Evolutionary conservation across 305 asterid species (phyloP).

Genomic region (Galium porrigens): DNA sequence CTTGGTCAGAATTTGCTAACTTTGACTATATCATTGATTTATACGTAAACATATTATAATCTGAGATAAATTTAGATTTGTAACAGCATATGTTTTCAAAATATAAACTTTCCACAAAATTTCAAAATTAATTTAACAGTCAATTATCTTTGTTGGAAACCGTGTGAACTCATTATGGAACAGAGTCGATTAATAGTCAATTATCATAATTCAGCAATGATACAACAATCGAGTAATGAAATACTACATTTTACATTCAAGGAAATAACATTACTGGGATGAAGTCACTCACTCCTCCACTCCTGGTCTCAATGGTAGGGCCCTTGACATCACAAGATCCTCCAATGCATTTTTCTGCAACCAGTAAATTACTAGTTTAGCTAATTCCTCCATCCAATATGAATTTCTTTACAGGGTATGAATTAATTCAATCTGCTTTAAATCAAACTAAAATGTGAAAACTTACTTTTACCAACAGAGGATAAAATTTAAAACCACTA

Average conservation of each 20-base stretch:
- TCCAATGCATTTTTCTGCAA: conserved; percentile 76
- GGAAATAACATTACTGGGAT: conserved; percentile 14
- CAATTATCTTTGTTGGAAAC: background rate
- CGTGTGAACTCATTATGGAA: background rate
- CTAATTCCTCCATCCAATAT: background rate
- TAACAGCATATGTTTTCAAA: background rate
- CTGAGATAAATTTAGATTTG: background rate
- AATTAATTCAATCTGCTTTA: background rate
- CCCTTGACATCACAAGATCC: conserved; percentile 56
- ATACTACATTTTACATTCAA: conserved; percentile 11
- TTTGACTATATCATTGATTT: background rate
- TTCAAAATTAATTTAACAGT: background rate
- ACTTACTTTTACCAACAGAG: background rate
- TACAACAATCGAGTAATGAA: conserved; percentile 8
- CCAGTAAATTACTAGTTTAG: conserved; percentile 19
- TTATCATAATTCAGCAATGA: background rate
- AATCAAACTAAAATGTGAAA: conserved; percentile 2
- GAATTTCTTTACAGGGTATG: background rate
- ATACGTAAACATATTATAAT: background rate
- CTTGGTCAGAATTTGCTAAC: background rate
- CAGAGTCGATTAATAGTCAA: no score
- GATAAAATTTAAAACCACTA: background rate
- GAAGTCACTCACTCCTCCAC: conserved; percentile 53
- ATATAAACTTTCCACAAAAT: background rate
- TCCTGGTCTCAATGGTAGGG: conserved; percentile 65